These are phyloP conservation scores for Metschnikowia kunwiensis DNA, from an alignment of 805 yeast genomes.

Conservation along the genomic window DNA sequence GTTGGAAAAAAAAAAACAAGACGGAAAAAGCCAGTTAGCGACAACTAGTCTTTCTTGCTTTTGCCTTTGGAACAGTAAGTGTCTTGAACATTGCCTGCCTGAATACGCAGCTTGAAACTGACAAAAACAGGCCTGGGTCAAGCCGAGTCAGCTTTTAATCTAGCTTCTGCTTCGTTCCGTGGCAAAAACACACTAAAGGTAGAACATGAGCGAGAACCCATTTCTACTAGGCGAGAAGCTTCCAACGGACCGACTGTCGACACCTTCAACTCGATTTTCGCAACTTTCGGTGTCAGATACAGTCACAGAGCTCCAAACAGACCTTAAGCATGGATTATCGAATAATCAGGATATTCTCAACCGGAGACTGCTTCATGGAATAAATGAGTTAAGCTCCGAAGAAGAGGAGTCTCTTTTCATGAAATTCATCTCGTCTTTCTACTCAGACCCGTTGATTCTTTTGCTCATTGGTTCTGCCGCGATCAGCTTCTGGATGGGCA, in stretches of 20 bases:
- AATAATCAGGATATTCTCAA: constrained; percentile 67
- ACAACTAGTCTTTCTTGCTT: too few relatives aligned
- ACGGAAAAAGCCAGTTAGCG: too few relatives aligned
- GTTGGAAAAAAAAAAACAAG: too few relatives aligned
- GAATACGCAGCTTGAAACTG: too few relatives aligned
- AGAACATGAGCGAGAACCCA: constrained; percentile 41
- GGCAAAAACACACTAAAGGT: too few relatives aligned
- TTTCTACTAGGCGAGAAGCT: constrained; percentile 25
- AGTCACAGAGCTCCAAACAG: constrained; percentile 57
- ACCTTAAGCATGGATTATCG: constrained; percentile 56
- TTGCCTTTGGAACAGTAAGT: too few relatives aligned
- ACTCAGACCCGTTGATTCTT: constrained; percentile 87
- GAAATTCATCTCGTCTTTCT: constrained; percentile 76
- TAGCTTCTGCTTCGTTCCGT: too few relatives aligned
- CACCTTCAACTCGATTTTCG: constrained; percentile 67
- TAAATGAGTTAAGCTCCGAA: constrained; percentile 71
- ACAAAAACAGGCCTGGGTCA: too few relatives aligned
- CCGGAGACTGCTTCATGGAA: constrained; percentile 74
- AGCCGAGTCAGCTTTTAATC: too few relatives aligned
- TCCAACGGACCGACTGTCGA: constrained; percentile 18
- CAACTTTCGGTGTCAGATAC: constrained; percentile 65
- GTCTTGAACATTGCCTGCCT: too few relatives aligned
- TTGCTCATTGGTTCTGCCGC: constrained; percentile 86
- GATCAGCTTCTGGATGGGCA: constrained; percentile 89
- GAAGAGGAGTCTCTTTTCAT: constrained; percentile 72